These are phyloP conservation scores for Aphanomyces astaci DNA, from an alignment of 352 stramenopile genomes.

Conservation along the genomic window DNA sequence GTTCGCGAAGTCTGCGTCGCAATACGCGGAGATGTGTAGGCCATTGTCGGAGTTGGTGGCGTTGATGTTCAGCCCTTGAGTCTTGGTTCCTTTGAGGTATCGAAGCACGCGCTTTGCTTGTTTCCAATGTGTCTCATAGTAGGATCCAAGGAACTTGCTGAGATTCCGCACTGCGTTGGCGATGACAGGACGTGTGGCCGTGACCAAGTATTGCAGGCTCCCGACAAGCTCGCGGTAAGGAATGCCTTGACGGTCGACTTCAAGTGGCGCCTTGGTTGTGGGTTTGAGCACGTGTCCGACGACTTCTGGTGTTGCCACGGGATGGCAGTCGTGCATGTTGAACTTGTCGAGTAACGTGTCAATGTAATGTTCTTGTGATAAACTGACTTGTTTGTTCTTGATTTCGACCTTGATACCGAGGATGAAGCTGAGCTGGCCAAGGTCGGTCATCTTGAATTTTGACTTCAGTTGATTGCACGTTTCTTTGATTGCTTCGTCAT, in stretches of 20 bases:
- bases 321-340: conserved; percentile 1
- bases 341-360: conserved; percentile 1
- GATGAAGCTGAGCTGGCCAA: conserved; percentile 14
- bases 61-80: too few species aligned
- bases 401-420: neutral
- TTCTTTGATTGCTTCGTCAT: conserved; percentile 20
- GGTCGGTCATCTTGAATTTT: conserved; percentile 16
- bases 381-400: conserved; percentile 10
- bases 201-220: conserved; percentile 35
- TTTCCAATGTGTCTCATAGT: conserved; percentile 29
- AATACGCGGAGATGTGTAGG: too few species aligned
- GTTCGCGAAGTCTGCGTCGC: too few species aligned
- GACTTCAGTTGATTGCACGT: conserved; percentile 9
- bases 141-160: conserved; percentile 19
- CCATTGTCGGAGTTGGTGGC: too few species aligned
- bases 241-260: neutral
- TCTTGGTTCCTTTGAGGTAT: conserved; percentile 34
- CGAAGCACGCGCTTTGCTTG: conserved; percentile 27
- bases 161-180: conserved; percentile 29
- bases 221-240: conserved; percentile 24
- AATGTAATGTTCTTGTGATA: conserved; percentile 24
- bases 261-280: neutral
- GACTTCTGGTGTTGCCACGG: conserved; percentile 9
- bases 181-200: conserved; percentile 30
- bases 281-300: conserved; percentile 22